Evolutionary conservation across 495 filamentous ascomycete genomes (phyloP).

Genomic region (Glarea lozoyensis): DNA sequence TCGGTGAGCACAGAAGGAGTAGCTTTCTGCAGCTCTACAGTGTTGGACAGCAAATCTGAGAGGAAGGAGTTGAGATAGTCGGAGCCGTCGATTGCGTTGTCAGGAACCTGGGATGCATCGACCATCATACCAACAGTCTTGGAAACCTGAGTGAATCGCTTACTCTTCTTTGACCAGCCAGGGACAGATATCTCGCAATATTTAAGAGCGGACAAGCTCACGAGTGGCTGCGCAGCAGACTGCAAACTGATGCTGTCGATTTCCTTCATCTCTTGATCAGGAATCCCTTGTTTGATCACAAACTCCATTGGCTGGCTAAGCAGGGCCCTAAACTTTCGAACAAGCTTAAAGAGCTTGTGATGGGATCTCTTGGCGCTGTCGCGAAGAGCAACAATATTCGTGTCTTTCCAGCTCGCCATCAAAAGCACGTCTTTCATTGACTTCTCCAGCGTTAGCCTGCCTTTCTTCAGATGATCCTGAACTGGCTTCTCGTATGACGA

Average conservation of each 20-base stretch:
- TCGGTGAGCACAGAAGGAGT: conserved; percentile 70
- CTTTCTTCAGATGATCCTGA: conserved; percentile 49
- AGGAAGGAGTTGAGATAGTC: conserved; percentile 58
- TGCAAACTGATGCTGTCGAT: no score
- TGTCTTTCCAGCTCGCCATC: conserved; percentile 93
- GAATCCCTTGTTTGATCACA: conserved; percentile 57
- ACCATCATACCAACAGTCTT: conserved; percentile 57
- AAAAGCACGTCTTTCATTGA: conserved; percentile 80
- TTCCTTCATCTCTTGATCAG: conserved; percentile 31
- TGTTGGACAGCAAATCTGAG: conserved; percentile 53
- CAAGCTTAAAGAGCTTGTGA: conserved; percentile 80
- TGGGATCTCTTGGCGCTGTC: conserved; percentile 88
- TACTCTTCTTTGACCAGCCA: conserved; percentile 52
- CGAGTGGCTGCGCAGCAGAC: conserved; percentile 15
- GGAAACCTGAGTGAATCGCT: conserved; percentile 59
- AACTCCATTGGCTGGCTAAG: conserved; percentile 61
- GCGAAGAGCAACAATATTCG: conserved; percentile 76
- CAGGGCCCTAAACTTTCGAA: conserved; percentile 74
- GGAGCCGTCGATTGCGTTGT: conserved; percentile 43
- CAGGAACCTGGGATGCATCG: conserved; percentile 42
- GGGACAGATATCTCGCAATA: conserved; percentile 43
- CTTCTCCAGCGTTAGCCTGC: conserved; percentile 63
- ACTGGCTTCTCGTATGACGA: conserved; percentile 56
- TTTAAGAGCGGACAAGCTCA: conserved; percentile 35
- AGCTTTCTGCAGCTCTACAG: conserved; percentile 63